Percentiles rank a stretch among this genome's conserved stretches.
Conservation (phyloP, 768 basidiomycete species). For the Termitomyces sp. region DNA sequence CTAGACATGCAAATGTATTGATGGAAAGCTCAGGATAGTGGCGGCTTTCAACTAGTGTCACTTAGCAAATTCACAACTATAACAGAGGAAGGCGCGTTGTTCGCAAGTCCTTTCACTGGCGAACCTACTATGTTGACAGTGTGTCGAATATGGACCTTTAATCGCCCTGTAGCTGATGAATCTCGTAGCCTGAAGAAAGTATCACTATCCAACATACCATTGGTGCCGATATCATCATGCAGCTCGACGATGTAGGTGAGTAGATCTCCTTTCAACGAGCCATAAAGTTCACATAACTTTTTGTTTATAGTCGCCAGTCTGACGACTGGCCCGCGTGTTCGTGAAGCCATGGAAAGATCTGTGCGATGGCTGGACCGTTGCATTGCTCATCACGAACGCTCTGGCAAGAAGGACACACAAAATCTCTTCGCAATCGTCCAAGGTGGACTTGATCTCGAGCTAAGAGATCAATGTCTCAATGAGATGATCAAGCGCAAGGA, state of each 20-base stretch:
- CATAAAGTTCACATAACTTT: not conserved
- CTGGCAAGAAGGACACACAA: slow-evolving; percentile 62
- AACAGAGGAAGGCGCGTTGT: slow-evolving; percentile 86
- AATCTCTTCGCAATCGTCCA: slow-evolving; percentile 93
- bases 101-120: slow-evolving; percentile 81
- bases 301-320: slow-evolving; percentile 64
- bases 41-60: slow-evolving; percentile 87
- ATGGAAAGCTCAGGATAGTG: slow-evolving; percentile 62
- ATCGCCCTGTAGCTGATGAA: slow-evolving; percentile 5
- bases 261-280: slow-evolving; percentile 8
- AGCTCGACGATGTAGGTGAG: slow-evolving; percentile 87
- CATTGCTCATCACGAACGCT: slow-evolving; percentile 67
- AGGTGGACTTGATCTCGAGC: slow-evolving; percentile 70
- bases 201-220: slow-evolving; percentile 89
- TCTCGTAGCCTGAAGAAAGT: slow-evolving; percentile 78
- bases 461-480: slow-evolving; percentile 74
- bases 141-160: slow-evolving; percentile 19
- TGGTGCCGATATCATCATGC: slow-evolving; percentile 94
- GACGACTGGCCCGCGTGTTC: slow-evolving; percentile 75
- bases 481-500: slow-evolving; percentile 79
- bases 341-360: slow-evolving; percentile 85
- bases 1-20: not conserved
- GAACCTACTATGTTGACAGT: slow-evolving; percentile 88
- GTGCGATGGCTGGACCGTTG: slow-evolving; percentile 90
- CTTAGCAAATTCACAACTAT: slow-evolving; percentile 81